phyloP scores from a whole-genome alignment of 805 yeast genomes.

The Nakazawaea wickerhamii region DNA sequence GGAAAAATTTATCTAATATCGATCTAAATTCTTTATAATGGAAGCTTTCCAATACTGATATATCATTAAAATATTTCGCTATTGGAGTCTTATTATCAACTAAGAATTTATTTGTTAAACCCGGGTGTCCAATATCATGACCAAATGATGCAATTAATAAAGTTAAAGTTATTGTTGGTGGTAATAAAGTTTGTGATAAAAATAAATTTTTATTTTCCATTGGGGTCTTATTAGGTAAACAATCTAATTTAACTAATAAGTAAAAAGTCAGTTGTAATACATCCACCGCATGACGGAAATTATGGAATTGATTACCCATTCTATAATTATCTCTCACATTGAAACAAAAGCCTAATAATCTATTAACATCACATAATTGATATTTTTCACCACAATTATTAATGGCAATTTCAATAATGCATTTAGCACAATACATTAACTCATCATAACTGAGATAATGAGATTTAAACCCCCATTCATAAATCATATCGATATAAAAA shows the following conservation, averaged over 20 bases:
- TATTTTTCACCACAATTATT: conserved; percentile 14
- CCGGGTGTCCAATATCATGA: conserved; percentile 96
- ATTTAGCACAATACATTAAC: conserved; percentile 51
- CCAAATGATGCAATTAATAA: conserved; percentile 36
- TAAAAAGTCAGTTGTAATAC: conserved; percentile 87
- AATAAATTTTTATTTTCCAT: conserved; percentile 12
- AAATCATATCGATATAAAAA: conserved; percentile 34
- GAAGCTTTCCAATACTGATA: conserved; percentile 76
- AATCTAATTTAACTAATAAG: conserved; percentile 41
- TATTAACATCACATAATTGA: conserved; percentile 24
- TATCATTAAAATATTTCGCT: conserved; percentile 52
- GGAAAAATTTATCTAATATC: conserved; percentile 49
- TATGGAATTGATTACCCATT: conserved; percentile 86
- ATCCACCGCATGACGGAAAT: conserved; percentile 93
- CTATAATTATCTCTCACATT: conserved; percentile 75
- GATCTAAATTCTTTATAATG: conserved; percentile 63
- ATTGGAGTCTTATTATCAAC: conserved; percentile 55
- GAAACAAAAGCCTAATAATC: conserved; percentile 54
- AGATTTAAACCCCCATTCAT: conserved; percentile 68
- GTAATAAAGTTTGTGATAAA: conserved; percentile 17
- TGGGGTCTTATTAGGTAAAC: conserved; percentile 25
- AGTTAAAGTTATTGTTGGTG: conserved; percentile 2
- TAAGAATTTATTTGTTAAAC: conserved; percentile 78
- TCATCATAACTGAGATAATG: conserved; percentile 63
- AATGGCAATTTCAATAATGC: conserved; percentile 46